These are phyloP conservation scores for Lumnitzera littorea DNA, from an alignment of 345 rosid genomes.

Conservation along the genomic window DNA sequence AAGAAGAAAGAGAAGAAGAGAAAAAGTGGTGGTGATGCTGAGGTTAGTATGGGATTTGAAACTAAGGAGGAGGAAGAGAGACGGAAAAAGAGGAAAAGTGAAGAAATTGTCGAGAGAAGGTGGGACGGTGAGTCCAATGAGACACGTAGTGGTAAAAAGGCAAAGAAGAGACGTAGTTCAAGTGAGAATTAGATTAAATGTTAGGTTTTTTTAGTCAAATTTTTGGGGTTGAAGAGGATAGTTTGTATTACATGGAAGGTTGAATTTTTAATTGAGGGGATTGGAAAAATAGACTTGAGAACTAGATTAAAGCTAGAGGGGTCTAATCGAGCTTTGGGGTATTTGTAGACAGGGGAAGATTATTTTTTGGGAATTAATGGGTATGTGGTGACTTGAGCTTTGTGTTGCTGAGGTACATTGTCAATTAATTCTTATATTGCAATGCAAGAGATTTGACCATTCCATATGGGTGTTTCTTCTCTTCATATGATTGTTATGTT, in stretches of 20 bases:
- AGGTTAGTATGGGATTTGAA: neutral
- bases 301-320: no score
- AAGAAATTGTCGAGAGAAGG: neutral
- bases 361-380: no score
- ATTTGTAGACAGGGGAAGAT: no score
- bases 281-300: no score
- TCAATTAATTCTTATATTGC: neutral
- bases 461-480: neutral
- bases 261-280: no score
- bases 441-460: no score
- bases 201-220: no score
- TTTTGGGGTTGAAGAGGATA: no score
- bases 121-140: conserved; percentile 4
- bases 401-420: neutral
- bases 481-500: neutral
- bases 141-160: conserved; percentile 6
- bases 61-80: conserved; percentile 2
- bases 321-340: no score
- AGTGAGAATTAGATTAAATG: no score
- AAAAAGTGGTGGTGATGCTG: neutral
- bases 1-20: conserved; percentile 1
- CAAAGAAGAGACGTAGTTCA: neutral
- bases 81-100: conserved; percentile 10
- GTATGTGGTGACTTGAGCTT: no score
- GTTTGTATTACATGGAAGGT: no score